These are phyloP conservation scores for Pycnococcus provasolii DNA, from an alignment of 139 green algal species.

Conservation along the genomic window DNA sequence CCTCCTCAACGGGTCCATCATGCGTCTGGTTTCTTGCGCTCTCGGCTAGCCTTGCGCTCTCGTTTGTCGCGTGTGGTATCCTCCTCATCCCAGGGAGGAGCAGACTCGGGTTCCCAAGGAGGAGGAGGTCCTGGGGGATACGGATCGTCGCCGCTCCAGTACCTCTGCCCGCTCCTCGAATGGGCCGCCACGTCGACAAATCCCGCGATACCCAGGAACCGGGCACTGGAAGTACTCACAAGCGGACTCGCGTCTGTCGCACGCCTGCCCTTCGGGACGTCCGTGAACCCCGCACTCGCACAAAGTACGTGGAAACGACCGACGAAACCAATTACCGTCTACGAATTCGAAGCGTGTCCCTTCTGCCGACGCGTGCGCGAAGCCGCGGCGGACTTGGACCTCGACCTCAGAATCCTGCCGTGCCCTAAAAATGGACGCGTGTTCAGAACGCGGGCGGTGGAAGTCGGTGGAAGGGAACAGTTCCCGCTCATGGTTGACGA, in stretches of 20 bases:
- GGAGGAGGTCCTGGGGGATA: too few species aligned
- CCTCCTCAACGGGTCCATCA: too few species aligned
- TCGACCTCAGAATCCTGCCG: slow-evolving; percentile 11
- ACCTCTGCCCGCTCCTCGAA: slow-evolving; percentile 7
- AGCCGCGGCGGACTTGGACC: slow-evolving; percentile 47
- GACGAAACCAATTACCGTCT: slow-evolving; percentile 44
- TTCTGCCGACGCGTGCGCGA: slow-evolving; percentile 69
- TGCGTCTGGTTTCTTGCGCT: too few species aligned
- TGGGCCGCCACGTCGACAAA: neutral
- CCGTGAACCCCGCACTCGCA: neutral
- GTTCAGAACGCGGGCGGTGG: neutral
- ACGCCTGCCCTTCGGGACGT: neutral
- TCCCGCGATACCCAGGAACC: neutral
- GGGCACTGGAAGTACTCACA: neutral
- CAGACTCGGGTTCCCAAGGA: too few species aligned
- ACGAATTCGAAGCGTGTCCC: slow-evolving; percentile 62
- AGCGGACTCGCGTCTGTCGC: neutral
- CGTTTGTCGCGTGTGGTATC: too few species aligned
- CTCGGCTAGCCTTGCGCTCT: too few species aligned
- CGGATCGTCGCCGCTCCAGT: neutral
- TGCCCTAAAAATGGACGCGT: slow-evolving; percentile 8
- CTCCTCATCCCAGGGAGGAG: too few species aligned
- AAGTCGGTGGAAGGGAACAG: slow-evolving; percentile 9
- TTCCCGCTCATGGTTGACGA: slow-evolving; percentile 31
- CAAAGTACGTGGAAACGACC: neutral